These are phyloP conservation scores for Bolboschoenus planiculmis DNA, from an alignment of 176 grass and related monocot species.

Conservation along the genomic window DNA sequence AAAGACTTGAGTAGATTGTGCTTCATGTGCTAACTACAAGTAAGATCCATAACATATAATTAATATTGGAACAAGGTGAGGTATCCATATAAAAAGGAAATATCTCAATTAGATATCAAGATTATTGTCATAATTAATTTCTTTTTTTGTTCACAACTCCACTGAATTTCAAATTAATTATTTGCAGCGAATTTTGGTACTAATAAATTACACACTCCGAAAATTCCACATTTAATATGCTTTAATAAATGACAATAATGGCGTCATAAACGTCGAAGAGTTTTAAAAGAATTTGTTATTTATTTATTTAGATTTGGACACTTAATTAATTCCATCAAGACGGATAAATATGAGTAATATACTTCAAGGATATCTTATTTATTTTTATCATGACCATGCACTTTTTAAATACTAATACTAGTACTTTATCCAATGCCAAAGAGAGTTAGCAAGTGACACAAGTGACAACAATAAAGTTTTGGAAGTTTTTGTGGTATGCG, in stretches of 20 bases:
- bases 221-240: neutral
- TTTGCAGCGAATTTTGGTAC: neutral
- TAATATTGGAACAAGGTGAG: neutral
- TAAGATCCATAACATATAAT: neutral
- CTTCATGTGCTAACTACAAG: neutral
- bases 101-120: too few species aligned
- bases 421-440: neutral
- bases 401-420: neutral
- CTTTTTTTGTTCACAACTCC: too few species aligned
- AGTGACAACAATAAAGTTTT: neutral
- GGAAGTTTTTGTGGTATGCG: constrained; percentile 6
- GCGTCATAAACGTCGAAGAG: neutral
- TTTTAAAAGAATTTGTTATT: neutral
- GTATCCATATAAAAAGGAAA: neutral
- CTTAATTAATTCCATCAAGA: neutral
- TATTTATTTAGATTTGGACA: neutral
- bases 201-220: neutral
- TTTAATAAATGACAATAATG: neutral
- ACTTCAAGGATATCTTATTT: neutral
- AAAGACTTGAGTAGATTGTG: neutral
- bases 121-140: too few species aligned
- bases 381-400: neutral
- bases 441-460: neutral
- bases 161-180: too few species aligned
- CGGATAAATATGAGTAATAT: neutral